Evolutionary conservation across 176 grass and related monocot species (phyloP).

Genomic region (Pontederia crassipes): DNA sequence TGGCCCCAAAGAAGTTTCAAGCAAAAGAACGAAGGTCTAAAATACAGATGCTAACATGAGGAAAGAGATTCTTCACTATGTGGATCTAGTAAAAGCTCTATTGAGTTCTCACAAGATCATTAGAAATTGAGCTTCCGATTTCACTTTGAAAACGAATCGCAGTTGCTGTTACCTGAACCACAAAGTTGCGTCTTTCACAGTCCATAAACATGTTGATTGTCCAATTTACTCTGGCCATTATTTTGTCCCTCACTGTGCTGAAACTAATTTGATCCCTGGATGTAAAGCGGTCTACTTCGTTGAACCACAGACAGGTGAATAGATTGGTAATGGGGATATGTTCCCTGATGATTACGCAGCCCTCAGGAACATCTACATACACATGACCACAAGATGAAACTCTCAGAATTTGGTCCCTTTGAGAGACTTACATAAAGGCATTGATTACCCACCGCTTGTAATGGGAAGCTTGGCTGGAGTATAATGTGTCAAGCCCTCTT

Average conservation of each 20-base stretch:
- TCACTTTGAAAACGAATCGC: background rate
- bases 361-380: slow-evolving; percentile 80
- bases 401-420: background rate
- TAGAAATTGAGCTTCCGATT: background rate
- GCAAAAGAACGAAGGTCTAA: no score
- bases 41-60: no score
- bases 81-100: background rate
- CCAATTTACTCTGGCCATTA: slow-evolving; percentile 65
- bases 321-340: slow-evolving; percentile 83
- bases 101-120: background rate
- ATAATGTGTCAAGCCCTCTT: slow-evolving; percentile 92
- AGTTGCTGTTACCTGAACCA: slow-evolving; percentile 62
- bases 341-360: slow-evolving; percentile 91
- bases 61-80: no score
- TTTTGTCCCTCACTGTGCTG: slow-evolving; percentile 87
- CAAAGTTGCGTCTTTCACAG: slow-evolving; percentile 91
- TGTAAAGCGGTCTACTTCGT: slow-evolving; percentile 92
- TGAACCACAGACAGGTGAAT: slow-evolving; percentile 95
- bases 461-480: slow-evolving; percentile 89
- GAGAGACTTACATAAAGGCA: background rate
- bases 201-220: slow-evolving; percentile 90
- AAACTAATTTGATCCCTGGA: slow-evolving; percentile 90
- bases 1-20: no score
- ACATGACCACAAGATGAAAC: background rate
- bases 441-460: slow-evolving; percentile 60